phyloP scores from a whole-genome alignment of 306 rosid species.

The Sindora glabra region DNA sequence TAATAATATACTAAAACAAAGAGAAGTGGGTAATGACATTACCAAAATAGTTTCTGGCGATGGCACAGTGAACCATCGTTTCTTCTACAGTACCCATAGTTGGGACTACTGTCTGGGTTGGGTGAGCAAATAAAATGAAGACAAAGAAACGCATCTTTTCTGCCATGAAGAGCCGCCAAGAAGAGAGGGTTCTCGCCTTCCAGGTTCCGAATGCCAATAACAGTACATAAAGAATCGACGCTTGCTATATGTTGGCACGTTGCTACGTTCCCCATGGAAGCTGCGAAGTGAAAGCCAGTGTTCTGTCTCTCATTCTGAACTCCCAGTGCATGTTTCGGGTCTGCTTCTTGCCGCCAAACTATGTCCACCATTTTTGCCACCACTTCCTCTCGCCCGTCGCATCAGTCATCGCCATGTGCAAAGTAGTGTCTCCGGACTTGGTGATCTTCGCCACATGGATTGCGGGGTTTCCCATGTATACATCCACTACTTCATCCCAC shows the following conservation, averaged over 20 bases:
- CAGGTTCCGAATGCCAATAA: constrained; percentile 20
- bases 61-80: constrained; percentile 39
- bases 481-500: constrained; percentile 20
- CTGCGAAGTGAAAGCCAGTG: constrained; percentile 44
- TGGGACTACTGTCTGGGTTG: neutral
- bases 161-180: constrained; percentile 39
- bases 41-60: constrained; percentile 34
- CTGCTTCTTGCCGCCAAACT: neutral
- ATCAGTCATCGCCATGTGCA: constrained; percentile 47
- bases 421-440: constrained; percentile 33
- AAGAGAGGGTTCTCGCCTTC: constrained; percentile 50
- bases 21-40: too few relatives aligned
- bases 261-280: constrained; percentile 17
- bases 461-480: neutral
- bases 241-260: constrained; percentile 27
- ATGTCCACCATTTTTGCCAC: constrained; percentile 1
- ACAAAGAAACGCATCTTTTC: constrained; percentile 26
- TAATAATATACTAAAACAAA: too few relatives aligned
- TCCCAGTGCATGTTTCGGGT: neutral
- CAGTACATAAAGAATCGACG: accelerated
- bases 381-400: constrained; percentile 3
- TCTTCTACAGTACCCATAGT: constrained; percentile 22
- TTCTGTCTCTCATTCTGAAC: constrained; percentile 7
- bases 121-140: constrained; percentile 8
- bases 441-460: constrained; percentile 27